Base-by-base conservation (phyloP, 768 basidiomycete genomes). In the Tulasnella sp. region DNA sequence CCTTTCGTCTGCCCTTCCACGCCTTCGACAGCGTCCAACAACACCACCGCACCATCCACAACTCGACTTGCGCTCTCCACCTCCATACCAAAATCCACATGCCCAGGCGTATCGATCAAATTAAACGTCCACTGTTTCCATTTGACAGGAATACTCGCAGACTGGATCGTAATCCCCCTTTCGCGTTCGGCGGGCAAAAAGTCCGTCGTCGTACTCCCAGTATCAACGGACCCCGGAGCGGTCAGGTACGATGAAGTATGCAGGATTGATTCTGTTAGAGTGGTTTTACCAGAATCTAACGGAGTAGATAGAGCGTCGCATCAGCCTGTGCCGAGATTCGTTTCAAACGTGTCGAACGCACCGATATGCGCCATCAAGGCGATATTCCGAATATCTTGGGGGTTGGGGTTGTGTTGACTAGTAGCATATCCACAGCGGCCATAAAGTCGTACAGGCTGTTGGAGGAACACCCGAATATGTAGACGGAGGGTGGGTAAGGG, bases 31-130 rank as follows among this genome's bases (percentile, higher is more conserved):
- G 88, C 85, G 69, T 93, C 89, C 41, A 93, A 79, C 31, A 93
- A 69, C 29, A 93, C 85, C 27, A 93, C 81, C 14, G 88, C 89
- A 56, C 89, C 90, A 61, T 93, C 89, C 3, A 91, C 80, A 14
- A 93, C 84, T 27, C 89, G 80, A 65, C 88, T 91, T 6, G 90
- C 90, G 64, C 88, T 86, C 69, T 92, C 90, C 25, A 93, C 90
- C 65, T 93, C 89, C 88, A 92, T 91, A n/a, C 89, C 89, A 69
- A 93, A 93, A 67, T 93, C 89, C 4, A 87, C 90, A 69, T 93
- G 89, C 34, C 89, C 89, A 14, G 89, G 89, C 2, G 89, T 92
- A 64, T 93, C 90, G 43, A 92, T 82, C 42, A 93, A 77, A 66
- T 91, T 93, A 69, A 86, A 84, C 1, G 77, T 81, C 84, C 85